Conservation (phyloP, 257 asterid genomes). For the Striga asiatica region DNA sequence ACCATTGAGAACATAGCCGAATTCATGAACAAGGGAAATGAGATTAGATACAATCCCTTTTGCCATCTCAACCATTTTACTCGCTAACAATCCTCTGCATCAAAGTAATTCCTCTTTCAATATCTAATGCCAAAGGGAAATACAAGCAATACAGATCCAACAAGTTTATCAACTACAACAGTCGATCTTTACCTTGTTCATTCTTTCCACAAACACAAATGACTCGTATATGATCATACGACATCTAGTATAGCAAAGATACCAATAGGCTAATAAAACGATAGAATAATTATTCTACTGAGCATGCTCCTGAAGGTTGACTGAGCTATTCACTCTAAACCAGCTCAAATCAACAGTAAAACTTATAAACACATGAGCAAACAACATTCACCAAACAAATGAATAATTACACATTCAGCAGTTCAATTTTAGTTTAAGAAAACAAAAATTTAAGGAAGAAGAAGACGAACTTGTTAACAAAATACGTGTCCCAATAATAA, state of each 20-base stretch:
- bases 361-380: too few species aligned
- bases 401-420: too few species aligned
- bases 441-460: neutral
- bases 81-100: slow-evolving; percentile 79
- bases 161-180: neutral
- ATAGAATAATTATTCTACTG: too few species aligned
- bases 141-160: too few species aligned
- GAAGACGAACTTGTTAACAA: slow-evolving; percentile 61
- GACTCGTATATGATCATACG: too few species aligned
- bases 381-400: too few species aligned
- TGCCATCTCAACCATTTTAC: slow-evolving; percentile 85
- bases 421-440: neutral
- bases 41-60: slow-evolving; percentile 85
- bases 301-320: too few species aligned
- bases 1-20: slow-evolving; percentile 80
- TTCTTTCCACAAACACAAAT: too few species aligned
- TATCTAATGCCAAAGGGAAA: neutral
- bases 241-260: too few species aligned
- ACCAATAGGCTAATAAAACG: too few species aligned
- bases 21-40: slow-evolving; percentile 50
- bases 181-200: neutral
- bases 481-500: slow-evolving; percentile 93
- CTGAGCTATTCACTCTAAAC: too few species aligned
- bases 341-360: too few species aligned
- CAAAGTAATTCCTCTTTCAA: neutral